Base-by-base conservation (phyloP, 1,139 yeast genomes). In the Wickerhamomyces sp. region DNA sequence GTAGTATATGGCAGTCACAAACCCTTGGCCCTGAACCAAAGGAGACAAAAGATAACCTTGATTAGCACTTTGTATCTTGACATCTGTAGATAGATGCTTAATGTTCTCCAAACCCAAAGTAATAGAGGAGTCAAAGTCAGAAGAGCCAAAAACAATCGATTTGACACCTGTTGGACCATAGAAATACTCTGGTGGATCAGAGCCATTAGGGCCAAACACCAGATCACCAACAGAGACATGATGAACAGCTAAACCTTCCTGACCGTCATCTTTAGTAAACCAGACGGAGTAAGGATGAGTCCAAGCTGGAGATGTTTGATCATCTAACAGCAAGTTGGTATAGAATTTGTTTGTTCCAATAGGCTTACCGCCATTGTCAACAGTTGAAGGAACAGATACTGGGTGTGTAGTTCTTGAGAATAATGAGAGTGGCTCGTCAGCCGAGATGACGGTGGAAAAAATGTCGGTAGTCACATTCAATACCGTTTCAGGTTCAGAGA, bases 251-350 rank as follows among this genome's bases (percentile, higher is more conserved):
- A 87, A 61, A 2, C 85, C 85, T 34, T 57, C 58, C 39, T 60
- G 67, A 16, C 57, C 59, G 6, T 54, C 45, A 16, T 64, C 69
- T 30, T 55, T 62, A 4, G 74, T 61, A 57, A 66, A 78, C 79
- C 86, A 85, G 28, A 87, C 59, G 2, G 87, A 78, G 52, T 85
- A 87, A 2, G 96, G 96, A 50, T 80, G 88, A 2, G 94, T 75
- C 80, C 85, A 86, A 5, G 80, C 72, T 3, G 74, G 81, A 36
- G 73, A 61, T 10, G 72, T 70, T 52, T 84, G 91, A 27, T 63
- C 61, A 2, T 70, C 91, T 18, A 88, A 70, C 41, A 86, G 61
- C 54, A 87, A 62, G 58, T 88, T 88, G 9, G 85, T 81, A 55
- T 83, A 87, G 58, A 86, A 88, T 55, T 87, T 86, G 62, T 88